Base-by-base conservation (phyloP, 2,329 filamentous ascomycete genomes). In the Aureobasidium sp. region DNA sequence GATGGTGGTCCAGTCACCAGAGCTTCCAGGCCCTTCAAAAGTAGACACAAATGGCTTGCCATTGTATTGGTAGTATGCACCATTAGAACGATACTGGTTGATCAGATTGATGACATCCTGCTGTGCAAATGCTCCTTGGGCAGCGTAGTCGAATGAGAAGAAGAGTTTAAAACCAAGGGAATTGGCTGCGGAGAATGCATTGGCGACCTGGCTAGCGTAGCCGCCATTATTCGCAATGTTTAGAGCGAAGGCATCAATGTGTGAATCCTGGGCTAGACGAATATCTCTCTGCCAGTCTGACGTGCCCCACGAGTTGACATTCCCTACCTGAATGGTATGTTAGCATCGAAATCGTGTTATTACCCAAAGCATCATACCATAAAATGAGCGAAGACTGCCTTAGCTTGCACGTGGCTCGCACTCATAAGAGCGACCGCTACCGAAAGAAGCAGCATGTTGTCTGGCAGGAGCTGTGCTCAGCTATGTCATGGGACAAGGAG, bases 111-210 rank as follows among this genome's bases (percentile, higher is more conserved):
- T 72, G 8, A 69, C 70, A 1, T 75, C 74, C 45, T 79, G 70
- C 12, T 67, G 63, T 7, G 68, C 45, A 61, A 67, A 69, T 67
- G 34, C 68, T 63, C 70, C 75, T 80, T 76, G 78, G 78, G 71
- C 81, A 25, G 60, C 81, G 68, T 82, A 83, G 71, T 84, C 82
- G 64, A 84, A 84, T 1, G 81, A 83, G 64, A 84, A 77, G 61
- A 84, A 82, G 15, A 82, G 79, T 61, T 82, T 81, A 75, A 84
- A 80, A 51, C 72, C 70, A n/a, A 62, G 73, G 71, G 8, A 72
- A 72, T 11, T 75, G 74, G 3, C 80, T 79, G 0, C 79, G 80
- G 57, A 49, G 44, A 48, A 60, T 25, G 45, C 44, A 39, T 62
- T 59, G 27, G 59, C 52, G 61, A 82, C 79, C 7, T 70, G 70